Conservation (phyloP, 495 filamentous ascomycete genomes). For the Penicillium soppii region DNA sequence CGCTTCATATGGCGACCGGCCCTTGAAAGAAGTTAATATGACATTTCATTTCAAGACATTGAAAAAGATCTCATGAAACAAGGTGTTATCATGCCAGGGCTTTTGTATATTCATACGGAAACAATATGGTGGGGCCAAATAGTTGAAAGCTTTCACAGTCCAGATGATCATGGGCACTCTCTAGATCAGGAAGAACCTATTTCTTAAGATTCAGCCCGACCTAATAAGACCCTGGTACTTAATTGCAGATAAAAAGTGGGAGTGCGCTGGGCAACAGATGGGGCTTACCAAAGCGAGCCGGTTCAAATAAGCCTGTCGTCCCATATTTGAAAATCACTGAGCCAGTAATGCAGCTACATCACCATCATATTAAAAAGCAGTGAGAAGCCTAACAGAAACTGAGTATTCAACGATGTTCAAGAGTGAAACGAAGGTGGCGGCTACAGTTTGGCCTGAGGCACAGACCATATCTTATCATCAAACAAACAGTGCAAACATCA, state of each 20-base stretch:
- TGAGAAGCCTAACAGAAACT: not conserved
- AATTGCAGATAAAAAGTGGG: not conserved
- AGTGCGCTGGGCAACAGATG: constrained; percentile 5
- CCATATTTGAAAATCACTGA: constrained; percentile 33
- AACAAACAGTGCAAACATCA: constrained; percentile 43
- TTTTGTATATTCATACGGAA: not conserved
- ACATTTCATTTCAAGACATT: not conserved
- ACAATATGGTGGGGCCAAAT: not conserved
- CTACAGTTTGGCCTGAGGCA: constrained; percentile 21
- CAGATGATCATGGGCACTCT: no score
- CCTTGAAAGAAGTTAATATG: constrained; percentile 45
- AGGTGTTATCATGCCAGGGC: not conserved
- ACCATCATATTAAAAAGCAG: not conserved
- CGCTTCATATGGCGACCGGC: constrained; percentile 70
- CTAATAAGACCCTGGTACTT: not conserved
- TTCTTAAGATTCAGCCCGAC: no score
- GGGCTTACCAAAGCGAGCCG: constrained; percentile 53
- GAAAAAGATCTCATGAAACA: not conserved
- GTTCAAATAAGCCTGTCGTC: constrained; percentile 50
- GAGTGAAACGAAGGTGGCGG: no score
- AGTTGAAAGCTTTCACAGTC: no score
- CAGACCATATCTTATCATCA: constrained; percentile 28
- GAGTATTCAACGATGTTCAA: not conserved
- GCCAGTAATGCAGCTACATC: constrained; percentile 1
- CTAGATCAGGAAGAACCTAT: no score